Percentiles rank a stretch among this genome's conserved stretches.
These are phyloP conservation scores for Tricholoma saponaceum DNA, from an alignment of 768 basidiomycete genomes.

Conservation along the genomic window DNA sequence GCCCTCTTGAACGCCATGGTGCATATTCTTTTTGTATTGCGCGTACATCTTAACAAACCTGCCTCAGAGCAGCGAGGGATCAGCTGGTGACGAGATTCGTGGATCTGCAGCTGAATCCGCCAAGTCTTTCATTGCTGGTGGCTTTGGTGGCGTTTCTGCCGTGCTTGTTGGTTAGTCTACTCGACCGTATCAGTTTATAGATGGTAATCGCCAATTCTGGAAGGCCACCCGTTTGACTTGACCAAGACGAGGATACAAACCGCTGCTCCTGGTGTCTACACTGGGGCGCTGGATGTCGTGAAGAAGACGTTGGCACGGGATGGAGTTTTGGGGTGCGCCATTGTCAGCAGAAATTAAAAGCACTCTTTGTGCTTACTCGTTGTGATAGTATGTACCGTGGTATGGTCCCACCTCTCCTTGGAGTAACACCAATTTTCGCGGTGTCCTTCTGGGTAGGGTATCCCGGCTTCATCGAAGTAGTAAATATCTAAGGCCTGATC, in stretches of 20 bases:
- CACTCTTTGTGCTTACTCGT: not conserved
- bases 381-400: conserved; percentile 75
- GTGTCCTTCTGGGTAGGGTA: conserved; percentile 90
- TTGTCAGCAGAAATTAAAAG: not conserved
- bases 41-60: not conserved
- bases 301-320: conserved; percentile 88
- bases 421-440: conserved; percentile 98
- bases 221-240: conserved; percentile 97
- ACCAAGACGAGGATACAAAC: conserved; percentile 97
- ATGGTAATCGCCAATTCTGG: conserved; percentile 1
- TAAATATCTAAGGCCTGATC: not conserved
- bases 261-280: conserved; percentile 83
- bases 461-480: conserved; percentile 7
- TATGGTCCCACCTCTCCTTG: conserved; percentile 88
- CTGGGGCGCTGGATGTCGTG: conserved; percentile 90
- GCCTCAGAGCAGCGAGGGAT: conserved; percentile 31
- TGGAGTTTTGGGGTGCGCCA: conserved; percentile 76
- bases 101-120: conserved; percentile 42
- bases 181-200: not conserved
- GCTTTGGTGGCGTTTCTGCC: conserved; percentile 83
- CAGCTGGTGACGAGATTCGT: conserved; percentile 30
- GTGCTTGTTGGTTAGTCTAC: conserved; percentile 80
- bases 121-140: conserved; percentile 92
- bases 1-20: conserved; percentile 6
- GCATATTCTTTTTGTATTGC: not conserved